Evolutionary conservation across 1,139 yeast species (phyloP).

Genomic region (Yamadazyma sp.): DNA sequence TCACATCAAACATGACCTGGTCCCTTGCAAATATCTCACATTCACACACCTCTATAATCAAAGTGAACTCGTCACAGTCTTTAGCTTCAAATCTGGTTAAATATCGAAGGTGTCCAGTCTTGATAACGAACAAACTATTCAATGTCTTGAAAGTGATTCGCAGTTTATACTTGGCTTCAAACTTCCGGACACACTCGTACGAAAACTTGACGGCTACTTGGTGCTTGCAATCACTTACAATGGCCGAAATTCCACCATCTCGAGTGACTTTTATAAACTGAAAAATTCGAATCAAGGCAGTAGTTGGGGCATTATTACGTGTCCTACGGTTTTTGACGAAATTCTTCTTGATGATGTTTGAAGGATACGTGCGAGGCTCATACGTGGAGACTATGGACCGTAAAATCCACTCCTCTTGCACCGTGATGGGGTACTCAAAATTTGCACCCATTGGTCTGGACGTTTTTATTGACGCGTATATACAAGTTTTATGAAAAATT

Average conservation of each 20-base stretch:
- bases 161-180: constrained; percentile 30
- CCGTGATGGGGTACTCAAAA: constrained; percentile 19
- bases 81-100: constrained; percentile 13
- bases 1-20: constrained; percentile 20
- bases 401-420: constrained; percentile 27
- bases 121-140: constrained; percentile 25
- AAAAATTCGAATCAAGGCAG: constrained; percentile 32
- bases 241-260: constrained; percentile 26
- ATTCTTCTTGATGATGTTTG: constrained; percentile 18
- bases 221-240: constrained; percentile 33
- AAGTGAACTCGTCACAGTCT: constrained; percentile 18
- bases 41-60: constrained; percentile 25
- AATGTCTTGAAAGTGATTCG: constrained; percentile 32
- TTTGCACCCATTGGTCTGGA: constrained; percentile 3
- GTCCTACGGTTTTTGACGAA: constrained; percentile 16
- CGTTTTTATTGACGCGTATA: neutral
- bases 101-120: constrained; percentile 27
- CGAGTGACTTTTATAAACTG: constrained; percentile 20
- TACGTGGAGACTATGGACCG: constrained; percentile 1
- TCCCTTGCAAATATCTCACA: constrained; percentile 32
- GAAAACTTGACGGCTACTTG: constrained; percentile 32
- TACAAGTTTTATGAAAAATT: constrained; percentile 2
- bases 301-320: constrained; percentile 2
- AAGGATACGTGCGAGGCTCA: constrained; percentile 7
- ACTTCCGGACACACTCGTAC: constrained; percentile 25